phyloP scores from a whole-genome alignment of 2,329 filamentous ascomycete genomes.

The Arachnomyces sp. region DNA sequence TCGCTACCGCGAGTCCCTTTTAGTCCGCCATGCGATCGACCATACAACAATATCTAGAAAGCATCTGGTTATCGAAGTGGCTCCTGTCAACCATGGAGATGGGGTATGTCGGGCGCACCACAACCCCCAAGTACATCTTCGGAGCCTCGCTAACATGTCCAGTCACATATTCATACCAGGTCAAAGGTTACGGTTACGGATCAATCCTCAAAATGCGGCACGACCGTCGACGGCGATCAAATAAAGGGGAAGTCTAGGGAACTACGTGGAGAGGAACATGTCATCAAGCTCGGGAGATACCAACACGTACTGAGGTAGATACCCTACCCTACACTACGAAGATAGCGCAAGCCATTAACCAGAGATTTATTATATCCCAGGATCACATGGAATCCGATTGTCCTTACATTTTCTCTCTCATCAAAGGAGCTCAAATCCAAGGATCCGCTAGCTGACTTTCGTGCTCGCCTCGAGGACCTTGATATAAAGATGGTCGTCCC shows the following conservation, averaged over 20 bases:
- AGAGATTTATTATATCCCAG: constrained; percentile 32
- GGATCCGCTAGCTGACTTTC: constrained; percentile 55
- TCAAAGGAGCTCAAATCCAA: constrained; percentile 58
- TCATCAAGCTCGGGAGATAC: constrained; percentile 64
- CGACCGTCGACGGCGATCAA: constrained; percentile 62
- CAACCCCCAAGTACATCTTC: not conserved
- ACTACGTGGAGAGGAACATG: constrained; percentile 51
- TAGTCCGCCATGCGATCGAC: constrained; percentile 64
- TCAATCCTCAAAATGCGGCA: constrained; percentile 75
- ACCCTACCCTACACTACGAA: not conserved
- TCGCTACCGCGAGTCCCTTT: not conserved
- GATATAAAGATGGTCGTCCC: constrained; percentile 78
- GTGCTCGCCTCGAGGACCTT: constrained; percentile 64
- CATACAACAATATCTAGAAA: constrained; percentile 81
- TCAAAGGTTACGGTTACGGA: constrained; percentile 69
- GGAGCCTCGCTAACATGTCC: constrained; percentile 10
- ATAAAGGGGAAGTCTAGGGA: constrained; percentile 55
- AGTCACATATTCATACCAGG: constrained; percentile 56
- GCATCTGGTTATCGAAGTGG: constrained; percentile 72
- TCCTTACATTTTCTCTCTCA: constrained; percentile 73
- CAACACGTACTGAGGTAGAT: constrained; percentile 42
- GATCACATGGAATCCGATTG: constrained; percentile 68
- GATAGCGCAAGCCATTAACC: not conserved
- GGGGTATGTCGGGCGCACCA: constrained; percentile 44
- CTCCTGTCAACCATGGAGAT: constrained; percentile 54